phyloP scores from a whole-genome alignment of 2,329 filamentous ascomycete species.

The Xylariaceae sp. region DNA sequence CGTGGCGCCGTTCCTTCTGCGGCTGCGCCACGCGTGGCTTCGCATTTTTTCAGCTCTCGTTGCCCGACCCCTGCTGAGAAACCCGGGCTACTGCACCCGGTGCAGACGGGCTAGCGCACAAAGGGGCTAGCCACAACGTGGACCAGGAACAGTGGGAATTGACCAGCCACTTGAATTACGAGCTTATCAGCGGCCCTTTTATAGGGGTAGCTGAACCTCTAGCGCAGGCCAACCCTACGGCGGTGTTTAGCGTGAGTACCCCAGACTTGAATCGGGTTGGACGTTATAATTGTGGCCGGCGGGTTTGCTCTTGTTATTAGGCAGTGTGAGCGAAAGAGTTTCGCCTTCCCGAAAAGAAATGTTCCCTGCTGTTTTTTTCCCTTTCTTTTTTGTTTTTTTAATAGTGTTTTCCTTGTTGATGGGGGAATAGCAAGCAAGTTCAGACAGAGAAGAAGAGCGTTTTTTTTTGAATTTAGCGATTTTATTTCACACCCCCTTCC shows the following conservation, averaged over 20 bases:
- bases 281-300: neutral
- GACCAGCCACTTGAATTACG: neutral
- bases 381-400: too few relatives aligned
- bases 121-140: neutral
- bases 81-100: neutral
- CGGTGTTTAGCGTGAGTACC: neutral
- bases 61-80: neutral
- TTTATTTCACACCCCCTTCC: too few relatives aligned
- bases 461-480: too few relatives aligned
- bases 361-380: too few relatives aligned
- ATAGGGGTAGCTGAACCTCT: neutral
- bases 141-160: neutral
- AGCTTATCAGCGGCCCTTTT: neutral
- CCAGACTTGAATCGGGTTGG: neutral
- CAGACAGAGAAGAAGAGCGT: too few relatives aligned
- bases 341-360: too few relatives aligned
- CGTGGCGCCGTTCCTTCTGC: too few relatives aligned
- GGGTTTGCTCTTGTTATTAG: too few relatives aligned
- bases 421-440: too few relatives aligned
- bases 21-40: neutral
- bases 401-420: too few relatives aligned
- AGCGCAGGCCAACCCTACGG: neutral
- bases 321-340: too few relatives aligned
- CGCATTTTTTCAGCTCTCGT: neutral
- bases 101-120: neutral